Percentiles rank a stretch among this genome's conserved stretches.
These are phyloP conservation scores for Metrosideros polymorpha DNA, from an alignment of 441 rosid genomes.

Conservation along the genomic window DNA sequence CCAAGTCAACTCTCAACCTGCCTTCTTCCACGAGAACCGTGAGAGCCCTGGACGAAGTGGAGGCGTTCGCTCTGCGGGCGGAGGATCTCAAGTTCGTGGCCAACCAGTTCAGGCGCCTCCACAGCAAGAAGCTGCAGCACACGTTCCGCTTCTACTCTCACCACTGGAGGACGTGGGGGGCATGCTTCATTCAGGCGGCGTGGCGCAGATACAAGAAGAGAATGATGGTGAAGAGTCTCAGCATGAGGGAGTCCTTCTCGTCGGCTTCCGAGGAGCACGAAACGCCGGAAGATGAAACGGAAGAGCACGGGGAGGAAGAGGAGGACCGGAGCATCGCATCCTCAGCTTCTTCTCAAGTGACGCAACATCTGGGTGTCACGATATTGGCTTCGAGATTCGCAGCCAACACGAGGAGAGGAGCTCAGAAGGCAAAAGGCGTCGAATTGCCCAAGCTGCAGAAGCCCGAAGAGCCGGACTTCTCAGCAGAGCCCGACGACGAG, in stretches of 20 bases:
- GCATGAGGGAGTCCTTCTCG: constrained; percentile 31
- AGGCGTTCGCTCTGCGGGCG: constrained; percentile 81
- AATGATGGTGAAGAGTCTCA: constrained; percentile 40
- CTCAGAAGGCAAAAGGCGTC: constrained; percentile 53
- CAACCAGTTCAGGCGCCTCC: constrained; percentile 80
- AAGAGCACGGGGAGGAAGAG: constrained; percentile 11
- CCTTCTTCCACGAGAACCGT: constrained; percentile 90
- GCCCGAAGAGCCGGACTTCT: constrained; percentile 92
- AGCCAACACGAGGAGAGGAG: constrained; percentile 79
- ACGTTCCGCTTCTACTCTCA: constrained; percentile 79
- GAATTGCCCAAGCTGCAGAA: constrained; percentile 64
- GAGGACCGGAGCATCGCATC: constrained; percentile 6
- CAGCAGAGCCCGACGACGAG: constrained; percentile 46
- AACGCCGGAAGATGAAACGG: constrained; percentile 14
- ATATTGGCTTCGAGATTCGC: constrained; percentile 83
- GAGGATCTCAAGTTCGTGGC: constrained; percentile 85
- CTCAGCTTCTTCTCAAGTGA: constrained; percentile 33
- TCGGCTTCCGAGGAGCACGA: constrained; percentile 3
- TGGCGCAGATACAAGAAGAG: constrained; percentile 66
- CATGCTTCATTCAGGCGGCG: constrained; percentile 83
- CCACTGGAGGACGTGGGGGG: constrained; percentile 94
- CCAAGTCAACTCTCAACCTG: constrained; percentile 54
- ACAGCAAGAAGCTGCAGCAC: constrained; percentile 90
- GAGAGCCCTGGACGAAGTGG: constrained; percentile 66
- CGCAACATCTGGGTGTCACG: constrained; percentile 63